These are phyloP conservation scores for Rhododendron ferrugineum DNA, from an alignment of 148 eudicot species.

Conservation along the genomic window DNA sequence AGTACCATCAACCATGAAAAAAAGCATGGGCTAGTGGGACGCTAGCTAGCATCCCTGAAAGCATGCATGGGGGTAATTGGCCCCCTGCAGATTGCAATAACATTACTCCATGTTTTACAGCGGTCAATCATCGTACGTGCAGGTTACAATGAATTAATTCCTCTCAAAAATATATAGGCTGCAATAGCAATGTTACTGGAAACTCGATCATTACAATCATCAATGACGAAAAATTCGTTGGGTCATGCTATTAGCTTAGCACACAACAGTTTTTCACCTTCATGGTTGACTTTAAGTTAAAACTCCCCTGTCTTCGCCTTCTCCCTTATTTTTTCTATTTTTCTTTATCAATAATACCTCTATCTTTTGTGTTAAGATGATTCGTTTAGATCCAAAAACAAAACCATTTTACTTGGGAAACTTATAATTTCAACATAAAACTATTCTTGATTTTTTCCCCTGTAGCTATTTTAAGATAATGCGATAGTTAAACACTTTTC, in stretches of 20 bases:
- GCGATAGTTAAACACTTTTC: no score
- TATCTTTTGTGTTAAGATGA: no score
- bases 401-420: no score
- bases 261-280: constrained; percentile 38
- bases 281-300: constrained; percentile 65
- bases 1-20: neutral
- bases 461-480: no score
- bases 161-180: neutral
- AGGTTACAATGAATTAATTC: neutral
- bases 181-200: neutral
- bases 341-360: no score
- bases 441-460: no score
- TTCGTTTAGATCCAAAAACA: no score
- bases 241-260: neutral
- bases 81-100: neutral
- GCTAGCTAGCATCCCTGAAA: neutral
- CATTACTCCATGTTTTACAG: no score
- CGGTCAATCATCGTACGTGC: neutral
- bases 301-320: constrained; percentile 58
- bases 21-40: neutral
- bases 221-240: neutral
- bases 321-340: no score
- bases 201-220: neutral
- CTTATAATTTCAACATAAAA: no score
- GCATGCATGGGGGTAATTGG: neutral